These are phyloP conservation scores for Gynandropsis gynandra DNA, from an alignment of 345 rosid genomes.

Conservation along the genomic window DNA sequence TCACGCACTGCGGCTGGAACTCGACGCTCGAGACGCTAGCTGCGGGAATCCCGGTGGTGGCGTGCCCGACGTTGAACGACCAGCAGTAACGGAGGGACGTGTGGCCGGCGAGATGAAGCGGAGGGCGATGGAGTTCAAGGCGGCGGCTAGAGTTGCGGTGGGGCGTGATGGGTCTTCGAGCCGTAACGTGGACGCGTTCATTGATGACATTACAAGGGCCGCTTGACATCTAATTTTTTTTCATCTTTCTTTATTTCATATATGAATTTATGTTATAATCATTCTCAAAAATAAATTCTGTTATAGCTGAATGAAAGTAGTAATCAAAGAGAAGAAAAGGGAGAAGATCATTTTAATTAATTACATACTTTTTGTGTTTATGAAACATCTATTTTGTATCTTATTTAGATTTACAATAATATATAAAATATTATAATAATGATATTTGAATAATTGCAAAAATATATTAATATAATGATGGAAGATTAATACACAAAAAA, in stretches of 20 bases:
- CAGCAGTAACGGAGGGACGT: conserved; percentile 30
- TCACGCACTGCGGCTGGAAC: conserved; percentile 62
- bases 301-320: too few relatives aligned
- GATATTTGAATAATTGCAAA: too few relatives aligned
- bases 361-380: too few relatives aligned
- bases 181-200: conserved; percentile 31
- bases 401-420: too few relatives aligned
- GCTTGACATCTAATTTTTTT: neutral
- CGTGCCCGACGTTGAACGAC: conserved; percentile 42
- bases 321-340: too few relatives aligned
- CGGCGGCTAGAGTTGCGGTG: conserved; percentile 29
- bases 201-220: conserved; percentile 24
- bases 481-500: too few relatives aligned
- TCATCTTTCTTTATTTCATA: neutral
- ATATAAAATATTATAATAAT: too few relatives aligned
- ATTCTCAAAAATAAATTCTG: too few relatives aligned
- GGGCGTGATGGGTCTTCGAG: conserved; percentile 40
- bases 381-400: too few relatives aligned
- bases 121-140: conserved; percentile 33
- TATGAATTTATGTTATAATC: too few relatives aligned
- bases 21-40: conserved; percentile 42
- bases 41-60: conserved; percentile 46
- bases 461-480: too few relatives aligned
- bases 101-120: conserved; percentile 28
- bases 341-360: too few relatives aligned